phyloP scores from a whole-genome alignment of 2,329 filamentous ascomycete species.

The Cercospora sp. region DNA sequence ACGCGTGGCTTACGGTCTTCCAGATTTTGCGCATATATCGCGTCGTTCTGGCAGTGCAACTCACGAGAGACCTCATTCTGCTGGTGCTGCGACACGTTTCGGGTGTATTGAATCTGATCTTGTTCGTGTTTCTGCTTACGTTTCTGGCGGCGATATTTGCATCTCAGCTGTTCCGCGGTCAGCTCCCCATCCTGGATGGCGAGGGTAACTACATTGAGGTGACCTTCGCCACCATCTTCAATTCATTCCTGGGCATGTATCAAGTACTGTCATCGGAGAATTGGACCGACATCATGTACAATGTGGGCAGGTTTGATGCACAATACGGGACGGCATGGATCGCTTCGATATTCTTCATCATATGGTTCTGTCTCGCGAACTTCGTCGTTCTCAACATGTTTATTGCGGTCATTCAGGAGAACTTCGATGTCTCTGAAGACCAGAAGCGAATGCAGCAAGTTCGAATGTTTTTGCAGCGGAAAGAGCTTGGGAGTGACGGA shows the following conservation, averaged over 20 bases:
- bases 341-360: constrained; percentile 82
- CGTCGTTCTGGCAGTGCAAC: constrained; percentile 81
- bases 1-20: constrained; percentile 88
- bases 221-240: constrained; percentile 88
- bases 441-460: constrained; percentile 97
- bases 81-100: constrained; percentile 86
- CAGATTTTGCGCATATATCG: constrained; percentile 92
- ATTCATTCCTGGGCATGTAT: constrained; percentile 97
- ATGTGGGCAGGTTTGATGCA: constrained; percentile 69
- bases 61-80: constrained; percentile 82
- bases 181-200: constrained; percentile 65
- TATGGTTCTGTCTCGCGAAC: constrained; percentile 94
- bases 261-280: constrained; percentile 94
- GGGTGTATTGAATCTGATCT: constrained; percentile 89
- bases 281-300: constrained; percentile 88
- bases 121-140: constrained; percentile 95
- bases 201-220: constrained; percentile 65
- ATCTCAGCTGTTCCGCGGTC: constrained; percentile 85
- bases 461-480: constrained; percentile 87
- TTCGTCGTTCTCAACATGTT: constrained; percentile 99
- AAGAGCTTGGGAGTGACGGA: constrained; percentile 71
- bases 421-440: constrained; percentile 97
- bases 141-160: constrained; percentile 94
- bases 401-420: constrained; percentile 99
- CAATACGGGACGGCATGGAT: constrained; percentile 80